These are phyloP conservation scores for Trifolium subterraneum DNA, from an alignment of 306 rosid species.

Conservation along the genomic window DNA sequence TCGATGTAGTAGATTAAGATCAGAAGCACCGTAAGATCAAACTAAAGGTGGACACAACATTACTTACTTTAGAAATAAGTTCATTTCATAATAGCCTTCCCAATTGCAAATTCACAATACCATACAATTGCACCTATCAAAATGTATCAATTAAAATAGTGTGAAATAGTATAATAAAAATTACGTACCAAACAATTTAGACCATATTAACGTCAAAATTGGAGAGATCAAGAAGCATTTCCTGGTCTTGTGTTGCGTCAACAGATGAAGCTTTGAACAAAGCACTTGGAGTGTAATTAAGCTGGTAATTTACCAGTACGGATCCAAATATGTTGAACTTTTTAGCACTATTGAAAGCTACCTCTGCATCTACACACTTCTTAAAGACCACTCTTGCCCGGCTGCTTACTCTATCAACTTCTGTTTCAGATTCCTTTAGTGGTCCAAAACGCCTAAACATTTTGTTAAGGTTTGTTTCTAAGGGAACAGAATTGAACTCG, in stretches of 20 bases:
- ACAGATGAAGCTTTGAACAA: constrained; percentile 71
- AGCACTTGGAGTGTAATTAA: constrained; percentile 73
- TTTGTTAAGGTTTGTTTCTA: constrained; percentile 74
- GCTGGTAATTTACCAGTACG: constrained; percentile 77
- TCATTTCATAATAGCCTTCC: constrained; percentile 4
- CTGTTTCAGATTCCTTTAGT: constrained; percentile 87
- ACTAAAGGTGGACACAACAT: background rate
- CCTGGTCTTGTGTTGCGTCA: constrained; percentile 72
- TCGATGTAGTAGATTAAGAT: constrained; percentile 16
- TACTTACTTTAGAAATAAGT: constrained; percentile 16
- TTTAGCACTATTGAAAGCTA: constrained; percentile 84
- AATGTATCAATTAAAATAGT: constrained; percentile 31
- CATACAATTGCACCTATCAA: constrained; percentile 18
- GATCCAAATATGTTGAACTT: constrained; percentile 91
- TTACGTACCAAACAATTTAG: constrained; percentile 57
- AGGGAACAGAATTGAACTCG: constrained; percentile 80
- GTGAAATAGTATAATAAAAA: constrained; percentile 7
- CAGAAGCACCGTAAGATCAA: background rate
- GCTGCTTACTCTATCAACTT: constrained; percentile 83
- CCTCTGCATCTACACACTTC: constrained; percentile 81
- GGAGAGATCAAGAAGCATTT: constrained; percentile 83
- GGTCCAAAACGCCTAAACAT: constrained; percentile 96
- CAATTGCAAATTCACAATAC: constrained; percentile 1
- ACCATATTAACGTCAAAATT: constrained; percentile 65
- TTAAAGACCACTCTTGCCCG: constrained; percentile 95